Percentiles rank a stretch among this genome's conserved stretches.
phyloP scores from a whole-genome alignment of 1,284 basidiomycete genomes.

The Trametes hirsuta region DNA sequence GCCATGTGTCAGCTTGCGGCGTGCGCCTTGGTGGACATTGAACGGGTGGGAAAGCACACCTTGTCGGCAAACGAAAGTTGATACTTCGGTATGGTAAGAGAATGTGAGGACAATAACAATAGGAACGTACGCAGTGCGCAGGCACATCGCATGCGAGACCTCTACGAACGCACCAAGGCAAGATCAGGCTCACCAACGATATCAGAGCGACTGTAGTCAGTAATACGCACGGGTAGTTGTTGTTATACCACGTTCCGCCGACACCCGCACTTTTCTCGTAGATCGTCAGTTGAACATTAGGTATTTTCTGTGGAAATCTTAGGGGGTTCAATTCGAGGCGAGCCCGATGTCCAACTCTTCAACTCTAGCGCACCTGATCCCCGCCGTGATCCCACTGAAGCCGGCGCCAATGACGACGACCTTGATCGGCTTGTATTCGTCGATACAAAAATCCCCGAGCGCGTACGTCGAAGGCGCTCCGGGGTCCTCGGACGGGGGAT shows the following conservation, averaged over 20 bases:
- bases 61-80: constrained; percentile 61
- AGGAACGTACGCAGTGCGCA: constrained; percentile 47
- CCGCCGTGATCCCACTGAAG: constrained; percentile 58
- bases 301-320: constrained; percentile 57
- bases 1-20: not conserved
- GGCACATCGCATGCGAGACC: constrained; percentile 59
- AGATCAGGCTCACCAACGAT: too few relatives aligned
- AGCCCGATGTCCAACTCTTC: too few relatives aligned
- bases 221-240: constrained; percentile 36
- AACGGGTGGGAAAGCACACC: constrained; percentile 24
- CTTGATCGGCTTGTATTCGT: constrained; percentile 52
- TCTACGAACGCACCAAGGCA: constrained; percentile 32
- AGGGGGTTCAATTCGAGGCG: not conserved
- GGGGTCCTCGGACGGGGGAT: too few relatives aligned
- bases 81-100: constrained; percentile 42
- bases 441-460: constrained; percentile 41
- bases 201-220: not conserved
- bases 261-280: constrained; percentile 62
- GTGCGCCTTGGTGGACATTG: too few relatives aligned
- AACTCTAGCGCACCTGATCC: constrained; percentile 44
- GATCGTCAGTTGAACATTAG: constrained; percentile 56
- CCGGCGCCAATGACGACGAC: constrained; percentile 58
- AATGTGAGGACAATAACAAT: not conserved
- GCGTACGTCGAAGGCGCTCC: not conserved
- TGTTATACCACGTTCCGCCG: constrained; percentile 62